A percentile compares a stretch with the other conserved stretches of the same genome.
These are phyloP conservation scores for Moricandia moricandioides DNA, from an alignment of 345 rosid genomes.

Conservation along the genomic window DNA sequence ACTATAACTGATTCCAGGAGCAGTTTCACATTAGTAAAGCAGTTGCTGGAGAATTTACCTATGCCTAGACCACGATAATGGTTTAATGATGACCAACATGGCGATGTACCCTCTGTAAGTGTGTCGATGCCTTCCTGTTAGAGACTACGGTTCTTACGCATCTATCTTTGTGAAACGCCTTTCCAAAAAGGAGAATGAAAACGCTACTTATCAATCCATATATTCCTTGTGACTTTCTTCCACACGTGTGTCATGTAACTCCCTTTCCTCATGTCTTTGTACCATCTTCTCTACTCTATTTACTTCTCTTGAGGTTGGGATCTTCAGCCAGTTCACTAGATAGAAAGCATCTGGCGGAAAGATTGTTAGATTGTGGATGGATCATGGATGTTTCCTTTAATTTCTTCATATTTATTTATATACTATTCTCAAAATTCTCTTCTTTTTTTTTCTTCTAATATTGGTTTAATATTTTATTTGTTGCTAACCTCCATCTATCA, in stretches of 20 bases:
- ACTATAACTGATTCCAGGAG: too few relatives aligned
- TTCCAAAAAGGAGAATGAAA: background rate
- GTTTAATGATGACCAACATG: too few relatives aligned
- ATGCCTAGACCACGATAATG: constrained; percentile 82
- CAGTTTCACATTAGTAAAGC: background rate
- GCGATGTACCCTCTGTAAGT: constrained; percentile 87
- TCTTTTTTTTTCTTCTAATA: background rate
- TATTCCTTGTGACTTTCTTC: constrained; percentile 47
- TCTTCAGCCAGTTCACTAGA: constrained; percentile 59
- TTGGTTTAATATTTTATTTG: background rate
- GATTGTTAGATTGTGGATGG: constrained; percentile 40
- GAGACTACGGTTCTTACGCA: constrained; percentile 91
- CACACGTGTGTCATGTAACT: too few relatives aligned
- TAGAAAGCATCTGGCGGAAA: constrained; percentile 47
- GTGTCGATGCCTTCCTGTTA: constrained; percentile 88
- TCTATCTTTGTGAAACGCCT: constrained; percentile 86
- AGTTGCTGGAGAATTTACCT: constrained; percentile 41
- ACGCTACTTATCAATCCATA: constrained; percentile 9
- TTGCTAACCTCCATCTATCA: background rate
- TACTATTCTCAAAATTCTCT: background rate
- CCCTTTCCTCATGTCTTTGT: constrained; percentile 30
- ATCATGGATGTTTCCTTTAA: background rate
- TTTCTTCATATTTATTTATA: background rate
- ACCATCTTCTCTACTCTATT: constrained; percentile 44
- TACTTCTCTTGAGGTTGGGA: constrained; percentile 37